Conservation (phyloP, 768 basidiomycete species). For the Agrocybe praecox region DNA sequence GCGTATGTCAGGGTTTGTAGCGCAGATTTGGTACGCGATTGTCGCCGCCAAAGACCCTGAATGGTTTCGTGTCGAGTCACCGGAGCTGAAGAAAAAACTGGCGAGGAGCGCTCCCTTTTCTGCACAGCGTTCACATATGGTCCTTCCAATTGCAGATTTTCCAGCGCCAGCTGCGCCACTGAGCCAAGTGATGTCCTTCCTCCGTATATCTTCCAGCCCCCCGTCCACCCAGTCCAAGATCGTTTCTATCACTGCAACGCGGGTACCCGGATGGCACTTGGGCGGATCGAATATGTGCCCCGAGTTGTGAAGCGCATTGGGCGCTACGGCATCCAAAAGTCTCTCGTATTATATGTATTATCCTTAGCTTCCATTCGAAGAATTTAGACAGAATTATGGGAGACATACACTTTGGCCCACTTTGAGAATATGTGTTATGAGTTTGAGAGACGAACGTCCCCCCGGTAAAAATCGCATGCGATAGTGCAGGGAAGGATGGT, state of each 20-base stretch:
- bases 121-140: conserved; percentile 8
- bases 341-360: no score
- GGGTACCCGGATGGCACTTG: conserved; percentile 8
- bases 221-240: conserved; percentile 1
- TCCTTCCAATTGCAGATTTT: conserved; percentile 19
- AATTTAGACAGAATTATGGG: no score
- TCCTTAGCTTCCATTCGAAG: no score
- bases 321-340: not conserved
- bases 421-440: no score
- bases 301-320: conserved; percentile 9
- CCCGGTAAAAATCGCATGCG: no score
- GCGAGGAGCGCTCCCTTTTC: not conserved
- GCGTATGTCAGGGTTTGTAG: not conserved
- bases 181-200: conserved; percentile 16
- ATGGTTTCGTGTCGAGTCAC: not conserved
- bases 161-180: conserved; percentile 18
- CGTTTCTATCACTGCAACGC: not conserved
- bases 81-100: conserved; percentile 7
- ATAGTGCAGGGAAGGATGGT: no score
- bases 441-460: no score
- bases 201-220: not conserved
- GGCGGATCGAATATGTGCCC: conserved; percentile 2
- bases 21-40: conserved; percentile 22
- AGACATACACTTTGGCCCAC: no score
- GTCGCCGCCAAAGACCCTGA: conserved; percentile 6